Percentiles rank a stretch among this genome's conserved stretches.
Evolutionary conservation across 2,329 filamentous ascomycete genomes (phyloP).

Genomic region (Emergomyces pasteurianus): DNA sequence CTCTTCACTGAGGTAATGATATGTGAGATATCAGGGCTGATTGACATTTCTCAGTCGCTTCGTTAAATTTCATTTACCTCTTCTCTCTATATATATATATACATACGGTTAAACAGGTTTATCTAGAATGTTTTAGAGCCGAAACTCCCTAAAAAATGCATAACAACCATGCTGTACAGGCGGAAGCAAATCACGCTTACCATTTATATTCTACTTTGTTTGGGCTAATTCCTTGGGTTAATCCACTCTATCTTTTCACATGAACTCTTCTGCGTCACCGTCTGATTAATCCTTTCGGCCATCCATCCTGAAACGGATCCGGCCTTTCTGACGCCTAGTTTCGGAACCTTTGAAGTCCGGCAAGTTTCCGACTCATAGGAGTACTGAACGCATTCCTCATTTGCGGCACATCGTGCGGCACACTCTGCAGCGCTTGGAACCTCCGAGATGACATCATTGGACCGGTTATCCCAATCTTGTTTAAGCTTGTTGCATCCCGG

Average conservation of each 20-base stretch:
- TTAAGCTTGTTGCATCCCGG: neutral
- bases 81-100: neutral
- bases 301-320: conserved; percentile 7
- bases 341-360: conserved; percentile 4
- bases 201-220: too few species aligned
- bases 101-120: neutral
- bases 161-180: neutral
- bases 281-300: conserved; percentile 4
- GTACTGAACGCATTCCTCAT: conserved; percentile 7
- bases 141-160: neutral
- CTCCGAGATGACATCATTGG: neutral
- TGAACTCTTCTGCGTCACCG: neutral
- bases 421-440: conserved; percentile 1
- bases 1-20: neutral
- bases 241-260: conserved; percentile 7
- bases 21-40: neutral
- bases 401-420: neutral
- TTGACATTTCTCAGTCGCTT: neutral
- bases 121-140: neutral
- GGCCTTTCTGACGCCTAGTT: neutral
- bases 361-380: conserved; percentile 5
- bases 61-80: neutral
- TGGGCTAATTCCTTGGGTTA: conserved; percentile 1
- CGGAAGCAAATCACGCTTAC: neutral
- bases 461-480: conserved; percentile 8